Evolutionary conservation across 345 rosid genomes (phyloP).

Genomic region (Raphanus raphanistrum): DNA sequence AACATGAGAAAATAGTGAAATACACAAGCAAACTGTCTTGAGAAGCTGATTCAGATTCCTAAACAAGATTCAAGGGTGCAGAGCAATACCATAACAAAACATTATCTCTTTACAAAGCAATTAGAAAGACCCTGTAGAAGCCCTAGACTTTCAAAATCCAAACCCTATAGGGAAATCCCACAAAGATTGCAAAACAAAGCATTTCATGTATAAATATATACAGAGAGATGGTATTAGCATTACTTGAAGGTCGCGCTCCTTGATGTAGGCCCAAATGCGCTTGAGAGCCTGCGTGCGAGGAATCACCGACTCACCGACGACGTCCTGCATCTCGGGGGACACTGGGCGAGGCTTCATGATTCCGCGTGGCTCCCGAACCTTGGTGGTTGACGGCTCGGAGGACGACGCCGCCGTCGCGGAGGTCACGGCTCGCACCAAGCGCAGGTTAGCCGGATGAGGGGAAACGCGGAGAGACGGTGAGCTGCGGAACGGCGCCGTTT

Average conservation of each 20-base stretch:
- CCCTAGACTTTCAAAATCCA: neutral
- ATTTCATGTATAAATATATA: neutral
- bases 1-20: neutral
- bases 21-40: neutral
- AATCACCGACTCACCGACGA: slow-evolving; percentile 78
- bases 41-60: neutral
- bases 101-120: slow-evolving; percentile 4
- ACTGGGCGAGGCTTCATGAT: slow-evolving; percentile 84
- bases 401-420: slow-evolving; percentile 62
- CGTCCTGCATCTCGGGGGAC: slow-evolving; percentile 81
- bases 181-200: neutral
- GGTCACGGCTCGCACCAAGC: slow-evolving; percentile 46
- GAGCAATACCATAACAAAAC: slow-evolving; percentile 10
- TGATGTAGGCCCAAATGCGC: slow-evolving; percentile 90
- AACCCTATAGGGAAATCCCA: neutral
- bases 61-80: slow-evolving; percentile 13
- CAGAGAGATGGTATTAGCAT: neutral
- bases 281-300: slow-evolving; percentile 91
- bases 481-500: slow-evolving; percentile 40
- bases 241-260: slow-evolving; percentile 87
- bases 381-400: slow-evolving; percentile 48
- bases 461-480: slow-evolving; percentile 7
- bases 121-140: neutral
- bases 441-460: slow-evolving; percentile 28
- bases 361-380: slow-evolving; percentile 64